These are phyloP conservation scores for Alopecurus myosuroides DNA, from an alignment of 176 grass and related monocot genomes.

Conservation along the genomic window DNA sequence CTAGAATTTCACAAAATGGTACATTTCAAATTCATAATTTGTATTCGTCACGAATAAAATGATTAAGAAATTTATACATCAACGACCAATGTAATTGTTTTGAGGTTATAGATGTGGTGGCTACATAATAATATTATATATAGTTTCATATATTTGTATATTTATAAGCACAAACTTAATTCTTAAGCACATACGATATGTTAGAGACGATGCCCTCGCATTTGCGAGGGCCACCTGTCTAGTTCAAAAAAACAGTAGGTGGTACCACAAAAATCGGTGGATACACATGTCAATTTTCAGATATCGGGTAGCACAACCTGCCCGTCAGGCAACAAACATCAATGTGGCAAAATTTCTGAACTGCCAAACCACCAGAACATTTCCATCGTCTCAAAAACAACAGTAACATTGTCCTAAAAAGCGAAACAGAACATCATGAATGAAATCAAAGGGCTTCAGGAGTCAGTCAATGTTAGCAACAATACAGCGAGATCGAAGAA, in stretches of 20 bases:
- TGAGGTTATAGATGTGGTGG: too few relatives aligned
- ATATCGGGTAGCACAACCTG: neutral
- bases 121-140: too few relatives aligned
- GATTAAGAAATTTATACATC: too few relatives aligned
- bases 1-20: too few relatives aligned
- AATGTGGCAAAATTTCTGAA: neutral
- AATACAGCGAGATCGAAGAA: neutral
- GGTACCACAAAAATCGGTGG: neutral
- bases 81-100: too few relatives aligned
- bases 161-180: too few relatives aligned
- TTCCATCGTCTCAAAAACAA: neutral
- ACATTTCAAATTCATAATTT: too few relatives aligned
- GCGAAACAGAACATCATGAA: neutral
- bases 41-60: too few relatives aligned
- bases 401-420: neutral
- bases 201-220: too few relatives aligned
- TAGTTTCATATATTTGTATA: too few relatives aligned
- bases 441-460: neutral
- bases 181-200: too few relatives aligned
- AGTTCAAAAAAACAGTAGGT: neutral
- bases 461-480: conserved; percentile 3
- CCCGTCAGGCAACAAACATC: neutral
- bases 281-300: neutral
- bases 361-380: neutral
- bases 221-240: too few relatives aligned